Evolutionary conservation across 2,329 filamentous ascomycete species (phyloP), one percentile per base, ranked within the genome.

Genomic region (Ambrosiella cleistominuta): DNA sequence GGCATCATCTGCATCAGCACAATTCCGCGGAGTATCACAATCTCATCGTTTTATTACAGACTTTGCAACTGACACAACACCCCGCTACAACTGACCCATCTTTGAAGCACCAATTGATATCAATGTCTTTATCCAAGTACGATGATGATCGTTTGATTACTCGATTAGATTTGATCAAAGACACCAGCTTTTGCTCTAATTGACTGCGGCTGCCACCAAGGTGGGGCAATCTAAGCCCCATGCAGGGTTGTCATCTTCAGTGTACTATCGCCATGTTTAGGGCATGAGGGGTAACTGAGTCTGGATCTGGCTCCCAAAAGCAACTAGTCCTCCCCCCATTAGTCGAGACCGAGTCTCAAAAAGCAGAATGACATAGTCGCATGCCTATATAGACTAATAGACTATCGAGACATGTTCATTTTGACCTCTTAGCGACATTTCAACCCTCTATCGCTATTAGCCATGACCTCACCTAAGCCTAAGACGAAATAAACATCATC

Each of bases 161-260:
- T 51, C 47, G 19, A 51, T 51, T 51, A 51, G 47, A 35, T 51
- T 51, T 51, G 47, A 51, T 51, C 47, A 51, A 51, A 35, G 47
- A 11, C 47, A 9, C 12, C 17, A n/a, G 39, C 2, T 36, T 35
- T 51, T 27, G 47, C 17, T 8, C 7, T n/a, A 7, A n/a, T 49
- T 49, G 17, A 19, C 8, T 49, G 11, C 40, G 17, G 19, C 27
- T 17, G 37, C 53, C 37, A 55, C 44, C 37, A 44, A 42, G 36
- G 53, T 44, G 53, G 53, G 53, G 53, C 53, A 55, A 19, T 15
- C 3, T 38, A 44, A 19, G 40, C 19, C 19, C 35, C n/a, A 11
- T 55, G 13, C 38, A 55, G 38, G 38, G 53, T 55, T 42, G 15
- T 40, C 38, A n/a, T 3, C 9, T 47, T 15, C 19, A 47, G 44